phyloP scores from a whole-genome alignment of 1,284 basidiomycete genomes.

The Naganishia albida region DNA sequence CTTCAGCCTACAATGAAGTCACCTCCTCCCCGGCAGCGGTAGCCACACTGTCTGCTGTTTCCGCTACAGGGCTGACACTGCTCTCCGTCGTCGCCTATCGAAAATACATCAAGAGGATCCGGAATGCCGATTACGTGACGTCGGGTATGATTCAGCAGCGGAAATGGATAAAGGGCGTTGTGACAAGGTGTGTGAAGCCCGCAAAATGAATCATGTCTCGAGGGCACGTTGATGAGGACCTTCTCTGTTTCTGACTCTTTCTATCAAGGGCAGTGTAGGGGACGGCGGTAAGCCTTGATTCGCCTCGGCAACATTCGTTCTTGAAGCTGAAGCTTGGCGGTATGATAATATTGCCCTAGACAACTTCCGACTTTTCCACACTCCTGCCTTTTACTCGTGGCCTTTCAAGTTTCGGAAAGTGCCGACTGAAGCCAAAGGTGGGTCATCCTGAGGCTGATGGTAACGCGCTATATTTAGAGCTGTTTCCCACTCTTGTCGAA shows the following conservation, averaged over 20 bases:
- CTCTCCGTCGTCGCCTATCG: slow-evolving; percentile 56
- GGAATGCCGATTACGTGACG: slow-evolving; percentile 66
- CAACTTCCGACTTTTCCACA: slow-evolving; percentile 70
- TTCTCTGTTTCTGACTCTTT: neutral
- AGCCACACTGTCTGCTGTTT: slow-evolving; percentile 43
- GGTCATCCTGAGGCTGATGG: neutral
- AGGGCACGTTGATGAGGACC: slow-evolving; percentile 4
- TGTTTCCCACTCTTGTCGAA: too few relatives aligned
- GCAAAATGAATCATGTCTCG: slow-evolving; percentile 3
- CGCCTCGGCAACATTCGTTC: too few relatives aligned
- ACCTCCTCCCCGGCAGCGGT: slow-evolving; percentile 31
- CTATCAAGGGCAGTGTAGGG: slow-evolving; percentile 63
- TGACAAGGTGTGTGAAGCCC: slow-evolving; percentile 63
- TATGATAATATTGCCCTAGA: slow-evolving; percentile 51
- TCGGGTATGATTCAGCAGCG: slow-evolving; percentile 61
- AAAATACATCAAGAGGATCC: slow-evolving; percentile 64
- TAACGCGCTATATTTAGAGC: neutral
- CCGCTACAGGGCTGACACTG: slow-evolving; percentile 54
- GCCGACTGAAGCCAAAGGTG: slow-evolving; percentile 66
- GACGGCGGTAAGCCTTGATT: slow-evolving; percentile 57
- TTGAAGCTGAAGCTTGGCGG: neutral
- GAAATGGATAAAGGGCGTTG: slow-evolving; percentile 69
- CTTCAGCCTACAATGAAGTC: slow-evolving; percentile 9
- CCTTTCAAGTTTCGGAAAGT: slow-evolving; percentile 68
- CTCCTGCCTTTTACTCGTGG: slow-evolving; percentile 71